These are phyloP conservation scores for Wallacemonas rigidus DNA, from an alignment of 208 protist genomes.

Conservation along the genomic window DNA sequence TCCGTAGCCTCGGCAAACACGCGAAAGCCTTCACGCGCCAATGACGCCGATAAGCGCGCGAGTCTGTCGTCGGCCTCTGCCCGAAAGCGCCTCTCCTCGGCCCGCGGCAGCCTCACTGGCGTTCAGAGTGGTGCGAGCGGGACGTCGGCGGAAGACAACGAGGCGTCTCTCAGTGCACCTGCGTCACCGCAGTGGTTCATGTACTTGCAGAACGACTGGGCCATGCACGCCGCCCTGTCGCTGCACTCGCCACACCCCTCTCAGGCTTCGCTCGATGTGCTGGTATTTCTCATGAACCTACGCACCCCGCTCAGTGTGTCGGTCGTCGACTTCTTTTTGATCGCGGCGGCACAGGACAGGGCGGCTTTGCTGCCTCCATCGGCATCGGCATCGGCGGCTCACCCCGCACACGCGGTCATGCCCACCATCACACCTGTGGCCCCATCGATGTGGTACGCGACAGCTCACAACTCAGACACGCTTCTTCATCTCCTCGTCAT, in stretches of 20 bases:
- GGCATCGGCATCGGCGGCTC: background rate
- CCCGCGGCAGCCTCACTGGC: background rate
- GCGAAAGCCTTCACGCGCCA: background rate
- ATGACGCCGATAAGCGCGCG: background rate
- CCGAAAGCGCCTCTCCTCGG: background rate
- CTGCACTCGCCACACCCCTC: constrained; percentile 73
- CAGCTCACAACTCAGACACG: constrained; percentile 52
- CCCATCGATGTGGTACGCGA: constrained; percentile 39
- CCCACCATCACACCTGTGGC: too few relatives aligned
- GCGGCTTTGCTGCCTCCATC: background rate
- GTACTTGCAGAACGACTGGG: constrained; percentile 75
- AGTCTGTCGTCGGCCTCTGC: background rate
- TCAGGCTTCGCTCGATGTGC: constrained; percentile 51
- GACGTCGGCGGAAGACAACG: background rate
- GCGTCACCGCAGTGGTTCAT: constrained; percentile 39
- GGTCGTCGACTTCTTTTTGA: constrained; percentile 70
- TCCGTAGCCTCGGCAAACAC: too few relatives aligned
- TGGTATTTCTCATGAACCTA: constrained; percentile 67
- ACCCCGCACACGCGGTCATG: too few relatives aligned
- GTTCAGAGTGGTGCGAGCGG: background rate
- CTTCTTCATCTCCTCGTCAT: constrained; percentile 81
- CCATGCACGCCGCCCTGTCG: constrained; percentile 62
- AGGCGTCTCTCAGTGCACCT: background rate
- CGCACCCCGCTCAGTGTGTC: constrained; percentile 65
- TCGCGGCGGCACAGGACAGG: constrained; percentile 19